Percentiles rank a stretch among this genome's conserved stretches.
Evolutionary conservation across 208 protist genomes (phyloP).

Genomic region (Lotmaria passim): DNA sequence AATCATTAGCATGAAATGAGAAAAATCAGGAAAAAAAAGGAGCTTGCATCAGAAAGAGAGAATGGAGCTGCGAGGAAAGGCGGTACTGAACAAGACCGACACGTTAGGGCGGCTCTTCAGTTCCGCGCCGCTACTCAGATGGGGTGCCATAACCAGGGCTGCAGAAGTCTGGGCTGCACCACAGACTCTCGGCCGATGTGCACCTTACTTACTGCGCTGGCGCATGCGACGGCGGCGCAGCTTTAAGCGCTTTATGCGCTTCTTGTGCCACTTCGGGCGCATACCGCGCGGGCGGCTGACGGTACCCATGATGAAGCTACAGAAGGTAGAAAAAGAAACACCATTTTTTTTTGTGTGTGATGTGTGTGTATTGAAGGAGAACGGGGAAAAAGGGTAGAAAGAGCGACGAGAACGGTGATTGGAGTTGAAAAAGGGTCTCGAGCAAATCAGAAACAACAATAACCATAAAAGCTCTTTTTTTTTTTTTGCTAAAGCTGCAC

Average conservation of each 20-base stretch:
- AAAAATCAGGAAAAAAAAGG: constrained; percentile 17
- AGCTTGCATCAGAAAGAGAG: too few relatives aligned
- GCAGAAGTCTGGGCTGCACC: neutral
- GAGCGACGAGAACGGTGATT: too few relatives aligned
- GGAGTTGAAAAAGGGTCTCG: too few relatives aligned
- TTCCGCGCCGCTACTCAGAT: too few relatives aligned
- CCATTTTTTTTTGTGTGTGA: too few relatives aligned
- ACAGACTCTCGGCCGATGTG: neutral
- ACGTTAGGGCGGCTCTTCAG: too few relatives aligned
- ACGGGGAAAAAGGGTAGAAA: neutral
- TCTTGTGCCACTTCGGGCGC: constrained; percentile 94
- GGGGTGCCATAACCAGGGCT: too few relatives aligned
- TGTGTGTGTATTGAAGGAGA: neutral
- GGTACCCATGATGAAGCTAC: constrained; percentile 62
- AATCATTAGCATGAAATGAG: constrained; percentile 34
- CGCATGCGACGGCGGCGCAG: constrained; percentile 85
- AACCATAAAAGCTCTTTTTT: too few relatives aligned
- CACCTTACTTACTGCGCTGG: constrained; percentile 90
- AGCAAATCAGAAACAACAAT: too few relatives aligned
- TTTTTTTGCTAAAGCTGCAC: too few relatives aligned
- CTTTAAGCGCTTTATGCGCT: constrained; percentile 94
- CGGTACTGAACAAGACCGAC: too few relatives aligned
- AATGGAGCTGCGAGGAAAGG: too few relatives aligned
- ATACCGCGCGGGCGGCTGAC: constrained; percentile 87
- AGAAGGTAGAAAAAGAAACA: constrained; percentile 8